Evolutionary conservation across 208 protist species (phyloP).

Genomic region (Leishmania tropica): DNA sequence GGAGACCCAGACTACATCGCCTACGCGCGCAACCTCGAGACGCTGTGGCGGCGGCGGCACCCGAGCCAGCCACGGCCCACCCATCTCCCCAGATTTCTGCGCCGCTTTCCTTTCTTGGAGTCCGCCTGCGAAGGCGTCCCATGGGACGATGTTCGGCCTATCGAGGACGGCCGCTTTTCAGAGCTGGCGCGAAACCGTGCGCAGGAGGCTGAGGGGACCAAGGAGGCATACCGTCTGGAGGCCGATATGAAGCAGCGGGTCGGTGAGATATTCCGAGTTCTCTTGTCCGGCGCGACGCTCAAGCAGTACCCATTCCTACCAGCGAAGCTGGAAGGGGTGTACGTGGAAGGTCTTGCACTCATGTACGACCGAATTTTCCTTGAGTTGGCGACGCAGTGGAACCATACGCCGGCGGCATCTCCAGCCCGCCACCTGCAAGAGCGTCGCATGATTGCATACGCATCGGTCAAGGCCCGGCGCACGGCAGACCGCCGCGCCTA

Average conservation of each 20-base stretch:
- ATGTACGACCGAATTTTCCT: slow-evolving; percentile 50
- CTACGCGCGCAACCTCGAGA: slow-evolving; percentile 64
- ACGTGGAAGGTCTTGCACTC: slow-evolving; percentile 56
- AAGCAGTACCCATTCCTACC: slow-evolving; percentile 65
- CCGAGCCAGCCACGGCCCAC: slow-evolving; percentile 5
- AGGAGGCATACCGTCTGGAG: slow-evolving; percentile 42
- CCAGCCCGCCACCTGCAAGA: slow-evolving; percentile 33
- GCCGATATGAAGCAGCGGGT: slow-evolving; percentile 52
- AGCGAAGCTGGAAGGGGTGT: slow-evolving; percentile 41
- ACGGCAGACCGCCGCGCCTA: slow-evolving; percentile 37
- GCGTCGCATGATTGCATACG: slow-evolving; percentile 38
- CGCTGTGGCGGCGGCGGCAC: slow-evolving; percentile 26
- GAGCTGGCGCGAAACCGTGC: slow-evolving; percentile 49
- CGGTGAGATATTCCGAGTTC: slow-evolving; percentile 54
- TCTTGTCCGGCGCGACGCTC: slow-evolving; percentile 54
- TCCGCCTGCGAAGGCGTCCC: slow-evolving; percentile 45
- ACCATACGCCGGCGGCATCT: not conserved
- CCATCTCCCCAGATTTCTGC: slow-evolving; percentile 39
- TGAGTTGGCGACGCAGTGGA: slow-evolving; percentile 31
- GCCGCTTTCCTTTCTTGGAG: slow-evolving; percentile 66
- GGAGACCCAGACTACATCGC: slow-evolving; percentile 67
- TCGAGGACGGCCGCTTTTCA: slow-evolving; percentile 67
- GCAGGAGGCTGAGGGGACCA: slow-evolving; percentile 17
- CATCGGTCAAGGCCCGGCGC: slow-evolving; percentile 43
- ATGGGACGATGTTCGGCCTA: slow-evolving; percentile 56